Conservation (phyloP, 2,329 filamentous ascomycete species). For the Tolypocladium pustulatum region DNA sequence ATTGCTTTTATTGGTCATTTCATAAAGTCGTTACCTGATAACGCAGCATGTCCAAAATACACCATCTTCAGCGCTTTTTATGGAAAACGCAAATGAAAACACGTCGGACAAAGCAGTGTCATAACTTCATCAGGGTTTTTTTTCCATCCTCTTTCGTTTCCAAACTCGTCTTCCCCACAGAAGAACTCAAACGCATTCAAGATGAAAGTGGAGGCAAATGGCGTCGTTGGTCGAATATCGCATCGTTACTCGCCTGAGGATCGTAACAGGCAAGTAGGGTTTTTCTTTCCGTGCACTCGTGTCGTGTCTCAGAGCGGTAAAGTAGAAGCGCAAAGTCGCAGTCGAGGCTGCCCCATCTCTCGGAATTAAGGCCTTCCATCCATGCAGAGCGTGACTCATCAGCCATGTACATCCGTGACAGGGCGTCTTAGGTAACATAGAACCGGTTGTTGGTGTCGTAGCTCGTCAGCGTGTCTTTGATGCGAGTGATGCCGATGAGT, state of each 20-base stretch:
- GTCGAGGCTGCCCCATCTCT: constrained; percentile 12
- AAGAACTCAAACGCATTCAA: constrained; percentile 7
- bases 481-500: constrained; percentile 16
- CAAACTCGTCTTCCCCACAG: constrained; percentile 10
- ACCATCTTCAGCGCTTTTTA: constrained; percentile 18
- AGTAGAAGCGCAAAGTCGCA: constrained; percentile 10
- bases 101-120: constrained; percentile 15
- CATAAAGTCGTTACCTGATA: constrained; percentile 29
- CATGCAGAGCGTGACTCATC: constrained; percentile 33
- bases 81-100: constrained; percentile 12
- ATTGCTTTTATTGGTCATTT: constrained; percentile 28
- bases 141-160: constrained; percentile 14
- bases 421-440: constrained; percentile 21
- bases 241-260: constrained; percentile 22
- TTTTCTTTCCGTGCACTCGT: constrained; percentile 19
- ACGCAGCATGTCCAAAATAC: constrained; percentile 24
- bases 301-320: constrained; percentile 17
- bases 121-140: constrained; percentile 22
- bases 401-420: constrained; percentile 30
- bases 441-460: constrained; percentile 22
- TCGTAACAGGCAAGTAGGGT: constrained; percentile 24
- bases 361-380: constrained; percentile 22
- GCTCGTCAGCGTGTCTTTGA: constrained; percentile 24
- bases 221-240: constrained; percentile 13
- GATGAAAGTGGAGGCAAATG: constrained; percentile 11